A percentile compares a stretch with the other conserved stretches of the same genome.
Evolutionary conservation across 2,329 filamentous ascomycete species (phyloP).

Genomic region (Erysiphe pisi): DNA sequence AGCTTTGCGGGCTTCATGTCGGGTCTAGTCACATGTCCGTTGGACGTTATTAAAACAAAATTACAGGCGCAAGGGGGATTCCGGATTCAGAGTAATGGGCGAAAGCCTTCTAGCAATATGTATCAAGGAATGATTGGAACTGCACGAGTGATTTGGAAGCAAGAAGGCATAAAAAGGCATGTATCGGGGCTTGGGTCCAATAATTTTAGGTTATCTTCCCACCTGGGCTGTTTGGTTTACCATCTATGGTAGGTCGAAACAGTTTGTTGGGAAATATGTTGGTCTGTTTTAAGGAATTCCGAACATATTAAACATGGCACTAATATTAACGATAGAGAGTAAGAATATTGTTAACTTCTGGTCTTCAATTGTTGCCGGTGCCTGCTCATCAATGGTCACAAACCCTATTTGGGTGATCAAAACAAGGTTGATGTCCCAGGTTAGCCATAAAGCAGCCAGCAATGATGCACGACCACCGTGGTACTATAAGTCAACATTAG

Average conservation of each 20-base stretch:
- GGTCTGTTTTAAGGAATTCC: slow-evolving; percentile 40
- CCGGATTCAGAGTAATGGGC: slow-evolving; percentile 37
- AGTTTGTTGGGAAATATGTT: slow-evolving; percentile 55
- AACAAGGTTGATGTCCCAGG: slow-evolving; percentile 94
- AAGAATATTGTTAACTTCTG: slow-evolving; percentile 70
- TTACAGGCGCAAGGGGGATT: slow-evolving; percentile 91
- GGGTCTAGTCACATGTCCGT: slow-evolving; percentile 86
- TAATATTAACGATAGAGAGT: slow-evolving; percentile 46
- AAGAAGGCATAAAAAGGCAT: slow-evolving; percentile 82
- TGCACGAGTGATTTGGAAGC: slow-evolving; percentile 68
- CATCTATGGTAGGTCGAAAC: slow-evolving; percentile 84
- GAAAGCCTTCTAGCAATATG: slow-evolving; percentile 41
- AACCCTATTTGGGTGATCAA: slow-evolving; percentile 99
- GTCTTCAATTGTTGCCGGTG: slow-evolving; percentile 82
- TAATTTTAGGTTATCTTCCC: slow-evolving; percentile 88
- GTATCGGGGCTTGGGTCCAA: slow-evolving; percentile 87
- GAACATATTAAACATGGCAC: not conserved
- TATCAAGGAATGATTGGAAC: slow-evolving; percentile 86
- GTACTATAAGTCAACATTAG: slow-evolving; percentile 82
- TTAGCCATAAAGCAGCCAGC: slow-evolving; percentile 46
- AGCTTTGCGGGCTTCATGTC: slow-evolving; percentile 85
- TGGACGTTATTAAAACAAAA: slow-evolving; percentile 99
- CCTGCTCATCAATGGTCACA: slow-evolving; percentile 83
- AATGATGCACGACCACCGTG: slow-evolving; percentile 57
- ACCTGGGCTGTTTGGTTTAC: slow-evolving; percentile 99